Conservation (phyloP, 2,329 filamentous ascomycete species). For the Diaporthe sp. region DNA sequence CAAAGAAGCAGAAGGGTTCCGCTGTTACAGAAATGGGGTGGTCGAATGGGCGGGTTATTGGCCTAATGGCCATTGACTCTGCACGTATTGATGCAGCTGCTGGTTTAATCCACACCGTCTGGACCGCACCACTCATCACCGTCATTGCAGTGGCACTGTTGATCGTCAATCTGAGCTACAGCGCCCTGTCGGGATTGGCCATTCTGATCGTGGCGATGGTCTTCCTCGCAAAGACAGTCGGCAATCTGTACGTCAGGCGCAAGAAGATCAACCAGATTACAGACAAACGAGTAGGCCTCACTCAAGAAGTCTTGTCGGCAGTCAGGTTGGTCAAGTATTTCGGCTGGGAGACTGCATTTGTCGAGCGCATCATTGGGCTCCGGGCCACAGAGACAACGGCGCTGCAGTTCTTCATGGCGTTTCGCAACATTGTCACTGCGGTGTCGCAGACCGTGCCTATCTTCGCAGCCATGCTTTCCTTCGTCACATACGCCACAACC, state of each 20-base stretch:
- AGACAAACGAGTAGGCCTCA: constrained; percentile 90
- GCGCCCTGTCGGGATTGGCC: constrained; percentile 89
- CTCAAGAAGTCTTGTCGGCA: constrained; percentile 90
- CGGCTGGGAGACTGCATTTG: constrained; percentile 92
- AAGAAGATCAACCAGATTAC: constrained; percentile 92
- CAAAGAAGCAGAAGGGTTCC: constrained; percentile 44
- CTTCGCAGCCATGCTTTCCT: constrained; percentile 95
- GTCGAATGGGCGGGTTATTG: constrained; percentile 92
- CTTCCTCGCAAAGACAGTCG: constrained; percentile 81
- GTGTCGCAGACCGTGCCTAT: constrained; percentile 89
- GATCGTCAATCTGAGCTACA: constrained; percentile 89
- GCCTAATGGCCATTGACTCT: constrained; percentile 95
- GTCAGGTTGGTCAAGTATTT: constrained; percentile 98
- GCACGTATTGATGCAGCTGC: constrained; percentile 92
- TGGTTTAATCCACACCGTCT: constrained; percentile 90
- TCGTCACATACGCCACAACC: constrained; percentile 83
- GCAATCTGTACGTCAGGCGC: constrained; percentile 80
- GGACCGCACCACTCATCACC: constrained; percentile 86
- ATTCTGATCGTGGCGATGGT: constrained; percentile 85
- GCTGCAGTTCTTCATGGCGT: constrained; percentile 85
- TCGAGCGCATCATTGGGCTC: constrained; percentile 81
- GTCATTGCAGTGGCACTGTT: constrained; percentile 85
- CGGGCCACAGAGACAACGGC: constrained; percentile 82
- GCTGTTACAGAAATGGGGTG: constrained; percentile 78
- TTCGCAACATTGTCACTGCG: constrained; percentile 87